Evolutionary conservation across 2,329 filamentous ascomycete genomes (phyloP).

Genomic region (Bipolaris oryzae): DNA sequence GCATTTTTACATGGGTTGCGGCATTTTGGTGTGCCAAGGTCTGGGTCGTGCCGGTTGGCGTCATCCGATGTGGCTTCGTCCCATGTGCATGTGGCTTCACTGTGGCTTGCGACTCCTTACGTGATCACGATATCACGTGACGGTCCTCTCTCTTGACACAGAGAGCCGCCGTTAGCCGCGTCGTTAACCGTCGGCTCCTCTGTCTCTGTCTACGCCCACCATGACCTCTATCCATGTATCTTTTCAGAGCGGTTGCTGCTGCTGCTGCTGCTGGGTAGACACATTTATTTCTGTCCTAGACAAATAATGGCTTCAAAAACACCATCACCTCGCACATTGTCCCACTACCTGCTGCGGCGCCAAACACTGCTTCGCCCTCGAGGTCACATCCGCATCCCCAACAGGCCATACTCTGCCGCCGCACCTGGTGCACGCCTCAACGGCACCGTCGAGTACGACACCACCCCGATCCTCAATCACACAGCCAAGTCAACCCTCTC

Average conservation of each 20-base stretch:
- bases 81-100: neutral
- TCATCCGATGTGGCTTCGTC: too few species aligned
- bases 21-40: neutral
- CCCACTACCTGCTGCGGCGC: constrained; percentile 38
- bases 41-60: neutral
- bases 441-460: constrained; percentile 82
- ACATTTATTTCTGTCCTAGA: neutral
- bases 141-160: too few species aligned
- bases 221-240: constrained; percentile 9
- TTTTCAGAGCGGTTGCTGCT: neutral
- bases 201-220: constrained; percentile 8
- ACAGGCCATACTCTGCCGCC: constrained; percentile 55
- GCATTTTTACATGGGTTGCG: constrained; percentile 2
- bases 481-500: constrained; percentile 72
- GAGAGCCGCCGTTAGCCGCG: constrained; percentile 31
- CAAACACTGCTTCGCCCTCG: constrained; percentile 33
- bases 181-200: constrained; percentile 19
- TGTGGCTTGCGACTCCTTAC: constrained; percentile 3
- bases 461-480: constrained; percentile 81
- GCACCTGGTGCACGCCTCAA: constrained; percentile 71
- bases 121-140: constrained; percentile 3
- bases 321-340: constrained; percentile 40
- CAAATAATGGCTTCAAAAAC: constrained; percentile 42
- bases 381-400: constrained; percentile 27
- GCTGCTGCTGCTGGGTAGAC: neutral